Conservation (phyloP, 805 yeast species). For the Nakazawaea holstii region DNA sequence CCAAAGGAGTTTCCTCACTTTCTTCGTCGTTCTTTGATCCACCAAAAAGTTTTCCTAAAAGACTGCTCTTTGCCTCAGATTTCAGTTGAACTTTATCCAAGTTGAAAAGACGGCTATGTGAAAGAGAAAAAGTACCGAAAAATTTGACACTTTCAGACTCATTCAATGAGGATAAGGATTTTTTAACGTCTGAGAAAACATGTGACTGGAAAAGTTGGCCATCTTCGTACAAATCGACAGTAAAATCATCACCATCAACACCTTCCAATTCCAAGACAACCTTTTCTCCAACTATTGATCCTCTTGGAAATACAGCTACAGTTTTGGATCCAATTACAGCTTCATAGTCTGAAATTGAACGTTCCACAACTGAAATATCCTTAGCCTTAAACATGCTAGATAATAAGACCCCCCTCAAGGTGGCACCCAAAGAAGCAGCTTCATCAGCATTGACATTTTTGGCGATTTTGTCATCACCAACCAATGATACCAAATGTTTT, state of each 20-base stretch:
- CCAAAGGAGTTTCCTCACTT: constrained; percentile 11
- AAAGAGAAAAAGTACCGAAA: constrained; percentile 38
- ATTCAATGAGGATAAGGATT: constrained; percentile 20
- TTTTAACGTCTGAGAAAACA: constrained; percentile 13
- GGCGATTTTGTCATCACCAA: constrained; percentile 59
- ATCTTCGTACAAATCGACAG: constrained; percentile 31
- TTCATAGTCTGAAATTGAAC: constrained; percentile 43
- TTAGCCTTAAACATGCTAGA: constrained; percentile 64
- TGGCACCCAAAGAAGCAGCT: constrained; percentile 84
- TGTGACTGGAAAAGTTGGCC: constrained; percentile 26
- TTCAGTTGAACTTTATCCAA: constrained; percentile 38
- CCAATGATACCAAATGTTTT: constrained; percentile 43
- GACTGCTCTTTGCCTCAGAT: constrained; percentile 11
- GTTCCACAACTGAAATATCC: constrained; percentile 55
- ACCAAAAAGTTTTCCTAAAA: constrained; percentile 10
- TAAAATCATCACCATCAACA: constrained; percentile 12
- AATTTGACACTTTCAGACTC: constrained; percentile 26
- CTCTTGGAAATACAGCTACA: constrained; percentile 38
- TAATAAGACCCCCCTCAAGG: constrained; percentile 74
- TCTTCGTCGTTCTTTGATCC: constrained; percentile 9
- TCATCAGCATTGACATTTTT: constrained; percentile 95
- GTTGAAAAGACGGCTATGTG: constrained; percentile 44
- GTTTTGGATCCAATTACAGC: constrained; percentile 24
- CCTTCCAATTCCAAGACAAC: constrained; percentile 33
- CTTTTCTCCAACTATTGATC: constrained; percentile 31